phyloP scores from a whole-genome alignment of 2,329 filamentous ascomycete genomes.

The Aspergillus unguis region DNA sequence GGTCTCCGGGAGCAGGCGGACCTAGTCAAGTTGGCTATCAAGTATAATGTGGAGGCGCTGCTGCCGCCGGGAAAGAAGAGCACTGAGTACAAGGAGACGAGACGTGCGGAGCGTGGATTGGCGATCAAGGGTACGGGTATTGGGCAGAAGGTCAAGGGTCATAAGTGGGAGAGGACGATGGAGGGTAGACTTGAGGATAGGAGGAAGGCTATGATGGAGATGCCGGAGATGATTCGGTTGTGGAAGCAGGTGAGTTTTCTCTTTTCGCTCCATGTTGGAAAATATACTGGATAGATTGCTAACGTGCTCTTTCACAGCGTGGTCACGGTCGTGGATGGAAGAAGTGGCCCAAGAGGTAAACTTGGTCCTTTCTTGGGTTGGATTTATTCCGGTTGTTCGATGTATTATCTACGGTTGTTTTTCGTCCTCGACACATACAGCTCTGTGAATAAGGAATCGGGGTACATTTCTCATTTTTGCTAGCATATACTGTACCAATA shows the following conservation, averaged over 20 bases:
- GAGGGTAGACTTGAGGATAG: slow-evolving; percentile 80
- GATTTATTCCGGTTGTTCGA: slow-evolving; percentile 6
- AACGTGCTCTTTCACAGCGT: slow-evolving; percentile 46
- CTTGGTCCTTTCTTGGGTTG: slow-evolving; percentile 4
- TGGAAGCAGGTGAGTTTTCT: slow-evolving; percentile 78
- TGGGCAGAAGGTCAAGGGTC: slow-evolving; percentile 91
- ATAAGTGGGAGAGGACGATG: slow-evolving; percentile 84
- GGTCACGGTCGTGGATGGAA: slow-evolving; percentile 72
- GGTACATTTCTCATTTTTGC: slow-evolving; percentile 9
- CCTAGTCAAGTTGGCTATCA: slow-evolving; percentile 76
- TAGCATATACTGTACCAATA: slow-evolving; percentile 21
- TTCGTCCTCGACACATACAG: slow-evolving; percentile 9
- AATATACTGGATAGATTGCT: slow-evolving; percentile 25
- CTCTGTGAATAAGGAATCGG: slow-evolving; percentile 9
- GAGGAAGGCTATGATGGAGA: slow-evolving; percentile 87
- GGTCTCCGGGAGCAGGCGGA: slow-evolving; percentile 86
- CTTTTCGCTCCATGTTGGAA: background rate
- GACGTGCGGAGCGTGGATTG: slow-evolving; percentile 73
- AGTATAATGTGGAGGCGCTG: slow-evolving; percentile 76
- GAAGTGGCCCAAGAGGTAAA: slow-evolving; percentile 62
- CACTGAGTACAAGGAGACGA: slow-evolving; percentile 63
- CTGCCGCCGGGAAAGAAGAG: slow-evolving; percentile 75
- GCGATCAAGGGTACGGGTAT: slow-evolving; percentile 89
- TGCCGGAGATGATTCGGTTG: slow-evolving; percentile 85
- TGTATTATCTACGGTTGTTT: slow-evolving; percentile 17